Percentiles rank a stretch among this genome's conserved stretches.
These are phyloP conservation scores for Phytophthora pisi DNA, from an alignment of 352 stramenopile species.

Conservation along the genomic window DNA sequence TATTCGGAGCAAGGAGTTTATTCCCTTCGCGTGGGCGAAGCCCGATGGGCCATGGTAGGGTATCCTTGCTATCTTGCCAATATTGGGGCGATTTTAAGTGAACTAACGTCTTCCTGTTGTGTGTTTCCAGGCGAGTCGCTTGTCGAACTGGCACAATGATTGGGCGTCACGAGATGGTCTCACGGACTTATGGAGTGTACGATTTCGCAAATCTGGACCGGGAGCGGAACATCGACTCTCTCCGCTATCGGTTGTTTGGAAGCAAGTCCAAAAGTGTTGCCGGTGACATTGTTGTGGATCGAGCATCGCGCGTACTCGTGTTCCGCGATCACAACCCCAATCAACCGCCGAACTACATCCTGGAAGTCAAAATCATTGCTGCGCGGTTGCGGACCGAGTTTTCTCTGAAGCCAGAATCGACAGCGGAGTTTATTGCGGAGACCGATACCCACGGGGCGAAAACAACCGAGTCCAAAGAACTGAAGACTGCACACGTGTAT, in stretches of 20 bases:
- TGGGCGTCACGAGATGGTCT: constrained; percentile 56
- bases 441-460: constrained; percentile 72
- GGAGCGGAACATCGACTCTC: constrained; percentile 70
- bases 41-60: constrained; percentile 75
- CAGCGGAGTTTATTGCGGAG: constrained; percentile 63
- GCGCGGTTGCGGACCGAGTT: constrained; percentile 71
- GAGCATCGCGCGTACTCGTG: constrained; percentile 79
- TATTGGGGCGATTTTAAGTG: background rate
- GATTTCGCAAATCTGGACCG: constrained; percentile 87
- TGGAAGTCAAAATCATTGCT: constrained; percentile 88
- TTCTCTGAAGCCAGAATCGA: constrained; percentile 59
- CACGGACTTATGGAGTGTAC: constrained; percentile 72
- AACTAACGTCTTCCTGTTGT: constrained; percentile 3
- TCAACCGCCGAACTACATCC: constrained; percentile 63
- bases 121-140: constrained; percentile 60
- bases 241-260: constrained; percentile 75
- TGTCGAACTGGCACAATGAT: constrained; percentile 63
- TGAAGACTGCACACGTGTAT: constrained; percentile 82
- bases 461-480: constrained; percentile 68
- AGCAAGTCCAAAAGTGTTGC: constrained; percentile 71
- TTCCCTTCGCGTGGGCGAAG: constrained; percentile 83
- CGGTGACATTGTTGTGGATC: constrained; percentile 79
- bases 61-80: background rate
- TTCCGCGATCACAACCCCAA: constrained; percentile 74
- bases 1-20: constrained; percentile 72